Percentiles rank a stretch among this genome's conserved stretches.
phyloP scores from a whole-genome alignment of 176 grass and related monocot species.

The Carex scoparia region DNA sequence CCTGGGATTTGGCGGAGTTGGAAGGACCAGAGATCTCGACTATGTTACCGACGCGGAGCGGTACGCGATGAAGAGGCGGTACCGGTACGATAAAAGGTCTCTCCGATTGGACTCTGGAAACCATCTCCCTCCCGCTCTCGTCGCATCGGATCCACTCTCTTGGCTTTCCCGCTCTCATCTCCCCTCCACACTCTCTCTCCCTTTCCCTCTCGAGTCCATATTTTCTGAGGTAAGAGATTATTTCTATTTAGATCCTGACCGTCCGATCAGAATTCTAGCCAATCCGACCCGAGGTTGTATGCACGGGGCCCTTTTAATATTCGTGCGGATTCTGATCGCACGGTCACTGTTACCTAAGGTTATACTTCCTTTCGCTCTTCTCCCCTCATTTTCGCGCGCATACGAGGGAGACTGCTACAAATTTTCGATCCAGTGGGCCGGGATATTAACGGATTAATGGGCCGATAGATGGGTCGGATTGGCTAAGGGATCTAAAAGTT shows the following conservation, averaged over 20 bases:
- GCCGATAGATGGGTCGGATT: background rate
- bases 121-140: conserved; percentile 59
- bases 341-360: too few relatives aligned
- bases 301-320: too few relatives aligned
- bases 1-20: conserved; percentile 78
- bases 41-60: conserved; percentile 74
- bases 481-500: background rate
- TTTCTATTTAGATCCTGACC: too few relatives aligned
- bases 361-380: too few relatives aligned
- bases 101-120: conserved; percentile 50
- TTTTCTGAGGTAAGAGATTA: too few relatives aligned
- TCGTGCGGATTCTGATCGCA: too few relatives aligned
- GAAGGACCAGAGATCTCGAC: conserved; percentile 87
- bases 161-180: conserved; percentile 25
- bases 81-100: conserved; percentile 58
- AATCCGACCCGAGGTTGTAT: too few relatives aligned
- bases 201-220: background rate
- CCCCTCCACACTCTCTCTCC: conserved; percentile 25
- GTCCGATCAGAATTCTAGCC: too few relatives aligned
- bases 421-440: background rate
- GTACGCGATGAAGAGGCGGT: conserved; percentile 74
- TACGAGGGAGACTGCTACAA: background rate
- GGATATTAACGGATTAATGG: background rate
- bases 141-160: conserved; percentile 51
- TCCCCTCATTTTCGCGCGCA: background rate